Conservation (phyloP, 1,284 basidiomycete species). For the Vanrija sp. region DNA sequence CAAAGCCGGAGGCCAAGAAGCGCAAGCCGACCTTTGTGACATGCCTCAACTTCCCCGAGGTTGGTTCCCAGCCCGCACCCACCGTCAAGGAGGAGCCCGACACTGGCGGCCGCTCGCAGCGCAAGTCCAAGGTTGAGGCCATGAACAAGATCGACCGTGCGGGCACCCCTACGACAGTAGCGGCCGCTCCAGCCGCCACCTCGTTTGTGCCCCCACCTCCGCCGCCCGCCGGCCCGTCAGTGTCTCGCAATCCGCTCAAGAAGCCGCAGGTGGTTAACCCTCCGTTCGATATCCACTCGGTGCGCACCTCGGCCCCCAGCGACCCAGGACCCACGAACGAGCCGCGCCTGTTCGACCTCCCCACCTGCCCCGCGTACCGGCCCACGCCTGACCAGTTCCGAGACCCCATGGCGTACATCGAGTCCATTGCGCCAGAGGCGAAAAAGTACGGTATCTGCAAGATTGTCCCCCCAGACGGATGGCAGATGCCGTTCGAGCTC, state of each 20-base stretch:
- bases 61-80: slow-evolving; percentile 14
- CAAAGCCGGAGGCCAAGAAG: slow-evolving; percentile 6
- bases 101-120: slow-evolving; percentile 25
- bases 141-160: slow-evolving; percentile 38
- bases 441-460: slow-evolving; percentile 89
- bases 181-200: slow-evolving; percentile 28
- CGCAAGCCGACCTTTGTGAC: slow-evolving; percentile 37
- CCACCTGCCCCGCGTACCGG: slow-evolving; percentile 85
- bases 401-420: slow-evolving; percentile 95
- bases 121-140: slow-evolving; percentile 42
- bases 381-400: slow-evolving; percentile 86
- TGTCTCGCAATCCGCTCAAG: slow-evolving; percentile 33
- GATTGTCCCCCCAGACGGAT: slow-evolving; percentile 86
- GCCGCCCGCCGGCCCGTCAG: slow-evolving; percentile 12
- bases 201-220: slow-evolving; percentile 35
- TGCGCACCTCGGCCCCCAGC: slow-evolving; percentile 34
- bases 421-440: slow-evolving; percentile 71
- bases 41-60: slow-evolving; percentile 34
- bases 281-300: slow-evolving; percentile 32
- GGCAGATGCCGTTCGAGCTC: slow-evolving; percentile 96
- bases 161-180: slow-evolving; percentile 21
- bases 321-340: slow-evolving; percentile 28
- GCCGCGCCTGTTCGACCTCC: slow-evolving; percentile 70
- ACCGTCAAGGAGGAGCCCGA: slow-evolving; percentile 11
- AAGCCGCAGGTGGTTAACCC: slow-evolving; percentile 30